phyloP scores from a whole-genome alignment of 805 yeast genomes.

The Ogataea minuta region DNA sequence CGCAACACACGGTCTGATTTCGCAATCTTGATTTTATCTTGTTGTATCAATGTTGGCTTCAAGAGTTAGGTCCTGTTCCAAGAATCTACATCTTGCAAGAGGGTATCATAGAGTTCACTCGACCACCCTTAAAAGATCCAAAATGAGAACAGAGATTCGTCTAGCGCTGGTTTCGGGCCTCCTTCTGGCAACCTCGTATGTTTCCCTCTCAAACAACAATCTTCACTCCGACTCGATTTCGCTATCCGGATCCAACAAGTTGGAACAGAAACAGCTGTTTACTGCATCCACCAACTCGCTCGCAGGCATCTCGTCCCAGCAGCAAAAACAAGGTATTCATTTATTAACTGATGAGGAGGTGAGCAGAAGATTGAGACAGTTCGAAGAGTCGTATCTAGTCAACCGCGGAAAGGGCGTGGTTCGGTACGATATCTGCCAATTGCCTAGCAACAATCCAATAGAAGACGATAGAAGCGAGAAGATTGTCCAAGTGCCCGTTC shows the following conservation, averaged over 20 bases:
- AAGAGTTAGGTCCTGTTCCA: conserved; percentile 17
- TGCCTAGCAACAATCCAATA: conserved; percentile 88
- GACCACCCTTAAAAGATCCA: conserved; percentile 8
- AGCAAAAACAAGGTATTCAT: conserved; percentile 53
- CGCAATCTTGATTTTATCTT: conserved; percentile 8
- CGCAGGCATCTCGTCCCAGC: conserved; percentile 38
- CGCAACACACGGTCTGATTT: conserved; percentile 16
- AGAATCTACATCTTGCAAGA: conserved; percentile 6
- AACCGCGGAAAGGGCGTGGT: conserved; percentile 84
- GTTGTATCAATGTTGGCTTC: conserved; percentile 16
- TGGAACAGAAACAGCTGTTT: conserved; percentile 26
- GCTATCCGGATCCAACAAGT: conserved; percentile 13
- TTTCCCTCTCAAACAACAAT: conserved; percentile 29
- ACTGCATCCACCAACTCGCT: conserved; percentile 45
- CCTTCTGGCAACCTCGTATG: conserved; percentile 34
- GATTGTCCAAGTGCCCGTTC: conserved; percentile 70
- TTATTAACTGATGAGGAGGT: conserved; percentile 70
- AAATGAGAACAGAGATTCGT: conserved; percentile 32
- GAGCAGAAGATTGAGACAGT: conserved; percentile 60
- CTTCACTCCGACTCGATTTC: conserved; percentile 32
- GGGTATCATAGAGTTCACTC: conserved; percentile 4
- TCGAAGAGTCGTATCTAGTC: conserved; percentile 77
- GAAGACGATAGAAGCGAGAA: conserved; percentile 92
- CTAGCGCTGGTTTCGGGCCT: conserved; percentile 34
- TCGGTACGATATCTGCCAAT: conserved; percentile 85